Evolutionary conservation across 2,329 filamentous ascomycete genomes (phyloP), one percentile per base, ranked within the genome.

Genomic region (Fusarium scirpi): DNA sequence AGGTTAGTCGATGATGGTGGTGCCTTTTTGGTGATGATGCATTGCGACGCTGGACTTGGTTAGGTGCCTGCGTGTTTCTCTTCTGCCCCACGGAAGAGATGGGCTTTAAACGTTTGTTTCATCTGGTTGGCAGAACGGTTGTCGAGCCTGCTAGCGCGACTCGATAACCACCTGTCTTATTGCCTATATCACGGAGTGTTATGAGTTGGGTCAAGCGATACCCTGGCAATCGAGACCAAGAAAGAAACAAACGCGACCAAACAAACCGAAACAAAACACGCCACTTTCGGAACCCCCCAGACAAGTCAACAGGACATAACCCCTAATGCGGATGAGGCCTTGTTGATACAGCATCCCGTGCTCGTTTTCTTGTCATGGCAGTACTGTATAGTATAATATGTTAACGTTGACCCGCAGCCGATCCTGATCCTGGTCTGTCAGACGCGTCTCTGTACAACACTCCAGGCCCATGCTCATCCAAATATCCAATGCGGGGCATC

Each of bases 111-210:
- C 61, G 59, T 62, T 70, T 72, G 68, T 71, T 71, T 72, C 73
- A 66, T 66, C 65, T 73, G 73, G 71, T 74, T 75, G 74, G 73
- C 60, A 70, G 64, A 73, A 54, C 25, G 41, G 25, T 67, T 56
- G 52, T 63, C 47, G 51, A 64, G 63, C 34, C 34, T 38, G 49
- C 43, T 76, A 76, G 72, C 70, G 70, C 54, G 60, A 48, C 46
- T 56, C 59, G 66, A 72, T 75, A 75, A 46, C 67, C 67, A 63
- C 68, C 70, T 71, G 70, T 76, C 58, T 74, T 76, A 76, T 72
- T 68, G 64, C 58, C 73, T 75, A 75, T 75, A 75, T 74, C 58
- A 65, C 58, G 22, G 46, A 63, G 64, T 65, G 43, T 65, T 76
- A 74, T 76, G 65, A 66, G 62, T 69, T 62, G 52, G 52, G 52